These are phyloP conservation scores for Ceratocystis variospora DNA, from an alignment of 2,329 filamentous ascomycete genomes.

Conservation along the genomic window DNA sequence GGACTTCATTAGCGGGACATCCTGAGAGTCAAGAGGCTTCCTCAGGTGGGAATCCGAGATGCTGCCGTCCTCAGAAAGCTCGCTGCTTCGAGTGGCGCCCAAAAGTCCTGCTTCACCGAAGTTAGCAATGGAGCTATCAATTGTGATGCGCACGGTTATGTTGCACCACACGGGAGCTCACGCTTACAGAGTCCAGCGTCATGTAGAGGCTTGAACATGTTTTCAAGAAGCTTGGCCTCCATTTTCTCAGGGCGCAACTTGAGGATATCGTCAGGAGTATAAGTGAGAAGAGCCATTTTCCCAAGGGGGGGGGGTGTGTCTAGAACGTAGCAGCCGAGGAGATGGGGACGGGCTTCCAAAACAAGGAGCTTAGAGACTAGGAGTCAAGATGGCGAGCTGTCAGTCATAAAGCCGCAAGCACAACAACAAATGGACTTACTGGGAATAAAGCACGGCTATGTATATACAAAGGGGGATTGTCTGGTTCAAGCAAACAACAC, in stretches of 20 bases:
- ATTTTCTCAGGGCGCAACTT: constrained; percentile 15
- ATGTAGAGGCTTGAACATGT: constrained; percentile 18
- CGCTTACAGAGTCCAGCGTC: constrained; percentile 19
- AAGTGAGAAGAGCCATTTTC: constrained; percentile 16
- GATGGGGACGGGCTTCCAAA: not conserved
- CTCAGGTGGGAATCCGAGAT: not conserved
- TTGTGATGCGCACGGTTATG: no score
- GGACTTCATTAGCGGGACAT: constrained; percentile 8
- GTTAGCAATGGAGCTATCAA: constrained; percentile 2
- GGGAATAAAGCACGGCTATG: not conserved
- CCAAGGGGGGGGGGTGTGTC: not conserved
- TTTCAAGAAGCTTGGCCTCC: constrained; percentile 13
- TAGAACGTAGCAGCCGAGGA: not conserved
- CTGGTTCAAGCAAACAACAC: not conserved
- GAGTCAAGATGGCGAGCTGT: not conserved
- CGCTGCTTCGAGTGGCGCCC: not conserved
- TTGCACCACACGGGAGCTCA: not conserved
- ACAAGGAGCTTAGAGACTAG: not conserved
- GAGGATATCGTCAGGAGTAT: constrained; percentile 18
- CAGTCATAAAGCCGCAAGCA: not conserved
- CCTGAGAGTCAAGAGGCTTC: constrained; percentile 7
- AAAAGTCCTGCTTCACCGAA: constrained; percentile 11
- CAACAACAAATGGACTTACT: not conserved
- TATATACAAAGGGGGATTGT: not conserved
- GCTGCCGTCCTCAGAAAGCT: not conserved